Base-by-base conservation (phyloP, 257 asterid species). In the Forsythia viridissima region DNA sequence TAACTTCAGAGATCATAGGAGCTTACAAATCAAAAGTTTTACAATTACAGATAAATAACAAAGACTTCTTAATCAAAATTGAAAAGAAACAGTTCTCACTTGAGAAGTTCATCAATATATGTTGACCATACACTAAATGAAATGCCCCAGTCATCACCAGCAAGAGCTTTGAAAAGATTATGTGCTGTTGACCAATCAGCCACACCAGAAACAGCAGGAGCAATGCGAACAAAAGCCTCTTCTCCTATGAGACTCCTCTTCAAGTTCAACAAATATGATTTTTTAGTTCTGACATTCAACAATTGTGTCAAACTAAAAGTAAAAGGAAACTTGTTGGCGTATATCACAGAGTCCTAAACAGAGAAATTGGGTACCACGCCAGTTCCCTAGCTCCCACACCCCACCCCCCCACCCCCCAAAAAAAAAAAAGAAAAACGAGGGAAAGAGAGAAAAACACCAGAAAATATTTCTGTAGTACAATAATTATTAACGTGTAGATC, bases 171-270 rank as follows among this genome's bases (percentile, higher is more conserved):
- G 88, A 91, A 96, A 82, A 96, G 92, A 86, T 93, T 89, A 78
- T 96, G 97, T 41, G 81, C 97, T 72, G 98, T 96, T 77, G 98
- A 79, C 84, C 89, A 84, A 88, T 96, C 98, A 81, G 98, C 98
- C 72, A 93, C 91, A 78, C 99, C 99, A 83, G 97, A 84, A 77
- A 96, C 89, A 71, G 97, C 97, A 72, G 99, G 98, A 79, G 96
- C 94, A 82, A 96, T 91, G 69, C 99, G 98, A 85, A 92, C 84
- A 86, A 96, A 96, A 79, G 99, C 98, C 70, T 91, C 94, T 86
- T 96, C 97, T 84, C 97, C 96, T 76, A 92, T 96, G 3, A 92
- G 90, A 83, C 83, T 87, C 83, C 51, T 86, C 97, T 96, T 78
- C 82, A 86, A 71, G 77, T 82, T 85, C 55, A 82, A 77, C 59